Evolutionary conservation across 2,329 filamentous ascomycete genomes (phyloP).

Genomic region (Pseudocercospora fijiensis): DNA sequence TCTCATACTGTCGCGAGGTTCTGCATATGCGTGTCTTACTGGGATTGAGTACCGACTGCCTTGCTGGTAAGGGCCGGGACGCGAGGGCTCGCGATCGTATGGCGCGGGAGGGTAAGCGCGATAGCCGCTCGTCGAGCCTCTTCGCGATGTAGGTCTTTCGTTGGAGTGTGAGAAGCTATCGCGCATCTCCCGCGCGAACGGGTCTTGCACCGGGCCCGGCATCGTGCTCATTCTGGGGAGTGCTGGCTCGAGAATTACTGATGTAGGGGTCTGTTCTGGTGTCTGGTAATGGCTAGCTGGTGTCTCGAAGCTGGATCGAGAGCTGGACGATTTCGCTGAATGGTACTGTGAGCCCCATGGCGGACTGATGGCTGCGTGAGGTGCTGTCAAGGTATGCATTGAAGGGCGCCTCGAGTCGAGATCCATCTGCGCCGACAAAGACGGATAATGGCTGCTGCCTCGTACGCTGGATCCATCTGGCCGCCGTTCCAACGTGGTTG

Average conservation of each 20-base stretch:
- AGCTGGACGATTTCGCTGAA: conserved; percentile 6
- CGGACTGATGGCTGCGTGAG: conserved; percentile 18
- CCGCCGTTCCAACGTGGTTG: conserved; percentile 19
- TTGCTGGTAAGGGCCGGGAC: conserved; percentile 15
- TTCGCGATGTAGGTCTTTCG: conserved; percentile 20
- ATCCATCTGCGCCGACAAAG: conserved; percentile 20
- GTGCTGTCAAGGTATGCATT: conserved; percentile 10
- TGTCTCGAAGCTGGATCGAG: conserved; percentile 15
- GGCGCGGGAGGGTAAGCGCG: conserved; percentile 19
- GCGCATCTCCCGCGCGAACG: conserved; percentile 27
- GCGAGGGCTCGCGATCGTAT: conserved; percentile 21
- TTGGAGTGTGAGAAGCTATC: conserved; percentile 23
- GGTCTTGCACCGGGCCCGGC: conserved; percentile 21
- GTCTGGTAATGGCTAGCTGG: conserved; percentile 24
- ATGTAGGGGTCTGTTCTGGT: conserved; percentile 27
- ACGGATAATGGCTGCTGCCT: conserved; percentile 21
- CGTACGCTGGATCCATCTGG: conserved; percentile 12
- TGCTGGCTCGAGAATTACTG: conserved; percentile 23
- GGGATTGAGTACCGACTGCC: conserved; percentile 16
- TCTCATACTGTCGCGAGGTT: conserved; percentile 21
- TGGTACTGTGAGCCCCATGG: conserved; percentile 21
- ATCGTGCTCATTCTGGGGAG: conserved; percentile 21
- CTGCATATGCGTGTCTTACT: conserved; percentile 17
- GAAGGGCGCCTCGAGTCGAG: conserved; percentile 16
- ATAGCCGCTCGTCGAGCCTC: conserved; percentile 25